Percentiles rank a stretch among this genome's conserved stretches.
phyloP scores from a whole-genome alignment of 2,329 filamentous ascomycete genomes.

The Xylariaceae sp. region DNA sequence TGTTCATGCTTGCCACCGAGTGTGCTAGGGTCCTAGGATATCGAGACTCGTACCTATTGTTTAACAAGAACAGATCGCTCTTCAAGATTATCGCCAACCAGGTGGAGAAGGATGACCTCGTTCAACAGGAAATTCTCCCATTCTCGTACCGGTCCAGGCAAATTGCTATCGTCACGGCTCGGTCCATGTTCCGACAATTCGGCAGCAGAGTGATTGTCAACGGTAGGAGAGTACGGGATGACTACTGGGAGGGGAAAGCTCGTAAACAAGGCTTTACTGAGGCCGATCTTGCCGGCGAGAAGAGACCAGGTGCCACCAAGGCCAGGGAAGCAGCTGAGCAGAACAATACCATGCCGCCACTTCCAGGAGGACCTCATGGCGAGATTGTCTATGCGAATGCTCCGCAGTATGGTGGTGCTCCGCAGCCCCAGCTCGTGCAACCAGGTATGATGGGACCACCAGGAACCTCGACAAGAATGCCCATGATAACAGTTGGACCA shows the following conservation, averaged over 20 bases:
- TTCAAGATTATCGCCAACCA: conserved; percentile 98
- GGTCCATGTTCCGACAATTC: conserved; percentile 99
- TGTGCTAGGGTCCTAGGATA: conserved; percentile 94
- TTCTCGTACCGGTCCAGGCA: conserved; percentile 98
- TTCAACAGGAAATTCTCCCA: conserved; percentile 90
- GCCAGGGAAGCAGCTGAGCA: conserved; percentile 81
- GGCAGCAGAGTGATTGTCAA: conserved; percentile 91
- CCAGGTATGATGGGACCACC: conserved; percentile 72
- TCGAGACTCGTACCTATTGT: conserved; percentile 94
- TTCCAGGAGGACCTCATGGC: conserved; percentile 73
- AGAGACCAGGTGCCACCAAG: conserved; percentile 90
- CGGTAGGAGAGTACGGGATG: conserved; percentile 89
- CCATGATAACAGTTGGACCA: conserved; percentile 82
- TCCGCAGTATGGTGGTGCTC: conserved; percentile 69
- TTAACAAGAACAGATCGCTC: conserved; percentile 97
- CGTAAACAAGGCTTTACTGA: conserved; percentile 98
- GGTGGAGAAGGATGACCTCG: conserved; percentile 93
- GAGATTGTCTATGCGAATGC: conserved; percentile 89
- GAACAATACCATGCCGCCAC: conserved; percentile 59
- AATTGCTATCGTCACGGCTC: conserved; percentile 96
- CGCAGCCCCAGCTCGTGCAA: conserved; percentile 72
- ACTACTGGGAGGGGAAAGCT: conserved; percentile 98
- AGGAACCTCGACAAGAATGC: conserved; percentile 73
- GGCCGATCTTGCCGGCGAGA: conserved; percentile 93
- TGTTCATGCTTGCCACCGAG: conserved; percentile 98